phyloP scores from a whole-genome alignment of 768 basidiomycete genomes.

The Phylloporus rhodoxanthus region DNA sequence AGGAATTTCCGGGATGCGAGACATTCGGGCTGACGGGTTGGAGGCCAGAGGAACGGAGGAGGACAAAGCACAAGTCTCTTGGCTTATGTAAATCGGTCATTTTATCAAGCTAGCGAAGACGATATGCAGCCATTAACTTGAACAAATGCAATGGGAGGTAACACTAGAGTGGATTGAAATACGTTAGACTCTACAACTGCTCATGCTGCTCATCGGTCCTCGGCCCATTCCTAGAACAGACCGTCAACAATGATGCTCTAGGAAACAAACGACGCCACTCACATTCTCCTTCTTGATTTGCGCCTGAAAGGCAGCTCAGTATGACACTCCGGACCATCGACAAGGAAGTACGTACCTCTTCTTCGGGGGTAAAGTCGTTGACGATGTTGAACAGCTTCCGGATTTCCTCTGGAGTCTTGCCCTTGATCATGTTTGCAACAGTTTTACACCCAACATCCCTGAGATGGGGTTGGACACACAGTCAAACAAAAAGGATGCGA shows the following conservation, averaged over 20 bases:
- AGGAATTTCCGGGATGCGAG: slow-evolving; percentile 66
- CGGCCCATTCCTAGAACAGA: slow-evolving; percentile 76
- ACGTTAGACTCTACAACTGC: slow-evolving; percentile 22
- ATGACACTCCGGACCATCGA: not conserved
- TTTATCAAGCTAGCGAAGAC: not conserved
- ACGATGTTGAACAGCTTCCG: slow-evolving; percentile 97
- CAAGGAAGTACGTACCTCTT: slow-evolving; percentile 61
- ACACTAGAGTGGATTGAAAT: slow-evolving; percentile 20
- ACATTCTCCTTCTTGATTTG: slow-evolving; percentile 99
- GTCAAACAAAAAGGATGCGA: not conserved
- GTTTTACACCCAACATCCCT: slow-evolving; percentile 98
- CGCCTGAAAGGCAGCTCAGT: slow-evolving; percentile 43
- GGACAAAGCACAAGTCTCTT: not conserved
- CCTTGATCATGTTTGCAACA: slow-evolving; percentile 99
- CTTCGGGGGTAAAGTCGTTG: slow-evolving; percentile 98
- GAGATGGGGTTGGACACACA: slow-evolving; percentile 1
- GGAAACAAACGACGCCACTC: slow-evolving; percentile 30
- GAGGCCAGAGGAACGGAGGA: not conserved
- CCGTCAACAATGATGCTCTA: slow-evolving; percentile 14
- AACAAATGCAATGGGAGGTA: slow-evolving; percentile 13
- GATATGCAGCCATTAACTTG: slow-evolving; percentile 14
- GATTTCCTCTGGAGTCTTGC: slow-evolving; percentile 99
- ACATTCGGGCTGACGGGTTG: slow-evolving; percentile 30
- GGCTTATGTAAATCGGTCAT: slow-evolving; percentile 19
- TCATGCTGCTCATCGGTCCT: slow-evolving; percentile 61